Evolutionary conservation across 345 rosid species (phyloP).

Genomic region (Streptanthus diversifolius): DNA sequence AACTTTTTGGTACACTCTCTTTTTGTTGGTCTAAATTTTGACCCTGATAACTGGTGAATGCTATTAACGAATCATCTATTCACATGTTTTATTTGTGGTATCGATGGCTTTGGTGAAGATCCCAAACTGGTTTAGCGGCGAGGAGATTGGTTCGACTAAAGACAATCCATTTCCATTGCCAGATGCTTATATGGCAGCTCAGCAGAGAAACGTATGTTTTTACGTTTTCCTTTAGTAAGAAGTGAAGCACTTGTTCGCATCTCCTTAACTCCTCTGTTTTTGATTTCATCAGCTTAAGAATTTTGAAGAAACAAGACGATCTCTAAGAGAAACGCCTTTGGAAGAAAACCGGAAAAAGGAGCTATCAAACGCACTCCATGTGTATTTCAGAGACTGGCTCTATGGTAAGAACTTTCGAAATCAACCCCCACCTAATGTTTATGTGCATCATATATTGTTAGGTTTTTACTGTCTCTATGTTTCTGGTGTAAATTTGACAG

Average conservation of each 20-base stretch:
- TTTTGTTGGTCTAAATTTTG: not conserved
- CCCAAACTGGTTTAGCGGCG: constrained; percentile 87
- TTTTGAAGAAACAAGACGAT: constrained; percentile 69
- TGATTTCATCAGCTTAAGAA: constrained; percentile 56
- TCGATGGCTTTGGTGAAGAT: constrained; percentile 47
- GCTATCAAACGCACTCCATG: constrained; percentile 80
- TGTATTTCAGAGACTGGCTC: constrained; percentile 94
- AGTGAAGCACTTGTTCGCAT: not conserved
- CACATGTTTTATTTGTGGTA: constrained; percentile 1
- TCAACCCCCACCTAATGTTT: not conserved
- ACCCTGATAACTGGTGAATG: not conserved
- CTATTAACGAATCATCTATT: constrained; percentile 5
- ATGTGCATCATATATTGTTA: not conserved
- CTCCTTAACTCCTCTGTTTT: not conserved
- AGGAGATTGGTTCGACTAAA: constrained; percentile 63
- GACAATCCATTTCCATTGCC: constrained; percentile 87
- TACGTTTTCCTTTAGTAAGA: not conserved
- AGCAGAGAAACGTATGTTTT: constrained; percentile 71
- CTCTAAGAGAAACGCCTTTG: constrained; percentile 66
- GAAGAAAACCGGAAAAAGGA: constrained; percentile 90
- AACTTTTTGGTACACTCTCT: constrained; percentile 69
- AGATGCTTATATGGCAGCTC: constrained; percentile 61
- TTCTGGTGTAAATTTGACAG: constrained; percentile 40
- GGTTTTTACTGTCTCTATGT: constrained; percentile 14
- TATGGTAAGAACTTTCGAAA: constrained; percentile 53